A percentile compares a stretch with the other conserved stretches of the same genome.
Conservation (phyloP, 305 asterid genomes). For the Fraxinus angustifolia region DNA sequence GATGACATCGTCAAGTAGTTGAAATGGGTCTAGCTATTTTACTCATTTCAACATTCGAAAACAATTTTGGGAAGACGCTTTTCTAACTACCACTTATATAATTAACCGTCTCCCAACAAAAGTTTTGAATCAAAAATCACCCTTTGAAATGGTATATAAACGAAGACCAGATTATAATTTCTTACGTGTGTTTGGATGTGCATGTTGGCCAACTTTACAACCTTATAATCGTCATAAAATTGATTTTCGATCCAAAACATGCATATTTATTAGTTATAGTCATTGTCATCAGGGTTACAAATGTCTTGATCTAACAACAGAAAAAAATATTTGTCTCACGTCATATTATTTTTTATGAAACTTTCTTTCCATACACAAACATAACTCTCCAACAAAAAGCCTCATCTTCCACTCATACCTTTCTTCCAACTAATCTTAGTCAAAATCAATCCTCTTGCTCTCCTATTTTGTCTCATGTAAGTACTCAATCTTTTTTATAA, state of each 20-base stretch:
- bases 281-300: background rate
- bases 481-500: too few species aligned
- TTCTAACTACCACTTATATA: background rate
- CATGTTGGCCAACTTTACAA: background rate
- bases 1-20: background rate
- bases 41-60: background rate
- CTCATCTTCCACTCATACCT: too few species aligned
- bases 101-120: background rate
- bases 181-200: background rate
- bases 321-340: background rate
- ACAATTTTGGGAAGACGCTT: background rate
- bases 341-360: conserved; percentile 3
- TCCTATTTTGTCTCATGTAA: too few species aligned
- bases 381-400: too few species aligned
- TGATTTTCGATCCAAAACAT: too few species aligned
- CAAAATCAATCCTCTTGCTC: too few species aligned
- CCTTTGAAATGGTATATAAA: background rate
- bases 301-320: background rate
- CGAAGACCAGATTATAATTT: background rate
- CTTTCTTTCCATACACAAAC: background rate
- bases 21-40: background rate
- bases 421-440: too few species aligned
- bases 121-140: background rate
- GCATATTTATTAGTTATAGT: background rate
- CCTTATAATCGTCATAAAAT: background rate